phyloP scores from a whole-genome alignment of 768 basidiomycete genomes.

The Rhodotorula taiwanensis region DNA sequence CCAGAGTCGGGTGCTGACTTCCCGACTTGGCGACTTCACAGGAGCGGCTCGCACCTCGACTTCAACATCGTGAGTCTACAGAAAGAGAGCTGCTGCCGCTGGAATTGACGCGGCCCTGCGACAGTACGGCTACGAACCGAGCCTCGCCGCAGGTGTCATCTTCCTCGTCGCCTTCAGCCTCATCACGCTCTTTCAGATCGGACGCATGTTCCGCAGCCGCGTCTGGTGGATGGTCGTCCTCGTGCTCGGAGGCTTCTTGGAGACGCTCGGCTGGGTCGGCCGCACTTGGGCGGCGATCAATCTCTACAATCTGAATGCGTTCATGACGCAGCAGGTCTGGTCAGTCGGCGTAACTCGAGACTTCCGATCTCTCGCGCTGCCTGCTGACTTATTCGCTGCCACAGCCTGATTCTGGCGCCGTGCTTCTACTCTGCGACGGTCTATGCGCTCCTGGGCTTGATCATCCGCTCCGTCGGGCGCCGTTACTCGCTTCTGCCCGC shows the following conservation, averaged over 20 bases:
- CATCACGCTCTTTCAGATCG: slow-evolving; percentile 38
- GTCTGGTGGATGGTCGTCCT: slow-evolving; percentile 44
- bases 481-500: slow-evolving; percentile 36
- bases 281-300: slow-evolving; percentile 38
- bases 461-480: slow-evolving; percentile 41
- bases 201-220: slow-evolving; percentile 37
- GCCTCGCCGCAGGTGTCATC: slow-evolving; percentile 37
- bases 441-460: slow-evolving; percentile 43
- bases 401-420: slow-evolving; percentile 43
- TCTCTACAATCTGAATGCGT: slow-evolving; percentile 38
- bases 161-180: slow-evolving; percentile 43
- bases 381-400: too few species aligned
- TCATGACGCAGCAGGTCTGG: slow-evolving; percentile 42
- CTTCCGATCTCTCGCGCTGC: not conserved
- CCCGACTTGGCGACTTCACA: too few species aligned
- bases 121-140: slow-evolving; percentile 38
- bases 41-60: not conserved
- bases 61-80: not conserved
- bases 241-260: slow-evolving; percentile 38
- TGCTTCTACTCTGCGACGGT: slow-evolving; percentile 44
- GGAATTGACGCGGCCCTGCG: not conserved
- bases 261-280: slow-evolving; percentile 42
- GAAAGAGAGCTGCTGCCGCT: not conserved
- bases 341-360: slow-evolving; percentile 29
- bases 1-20: too few species aligned